Base-by-base conservation (phyloP, 352 stramenopile species). In the Phytophthora litchii region DNA sequence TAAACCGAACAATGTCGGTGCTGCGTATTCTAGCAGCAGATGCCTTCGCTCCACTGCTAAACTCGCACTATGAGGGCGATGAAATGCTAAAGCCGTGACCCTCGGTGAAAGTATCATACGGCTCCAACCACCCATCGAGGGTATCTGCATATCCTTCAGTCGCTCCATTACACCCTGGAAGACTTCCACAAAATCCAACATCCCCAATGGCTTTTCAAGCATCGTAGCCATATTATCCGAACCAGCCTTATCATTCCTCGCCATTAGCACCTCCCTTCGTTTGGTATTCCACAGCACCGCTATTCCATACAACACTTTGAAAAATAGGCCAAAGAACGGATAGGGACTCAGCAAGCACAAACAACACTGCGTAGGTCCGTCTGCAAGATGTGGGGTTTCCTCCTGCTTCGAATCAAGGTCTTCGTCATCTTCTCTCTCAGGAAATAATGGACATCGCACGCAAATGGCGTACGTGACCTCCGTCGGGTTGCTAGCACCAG, bases 271-370 rank as follows among this genome's bases (percentile, higher is more conserved):
- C 36, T 83, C 69, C 35, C 64, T 77, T 21, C 72, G 70, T 42
- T 80, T 85, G 29, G 54, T 67, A 51, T 89, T 79, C 78, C 85
- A 94, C 17, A 92, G 76, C 29, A 75, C 78, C 5, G 83, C 77
- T 9, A 92, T 88, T 0, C 85, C 83, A 29, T 85, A 90, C 7
- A 94, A 56, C 25, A 92, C 75, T 29, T 92, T 92, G 73, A 91
- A 91, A 55, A 92, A 94, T 14, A 94, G 51, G n/a, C 77, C 80
- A 68, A 94, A 94, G 57, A 92, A 94, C 20, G 85, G 85, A 45
- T 89, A 91, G 0, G 80, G 68, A 16, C 75, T 94, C 16, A 94
- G 57, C 17, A 94, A 60, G 42, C 85, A 92, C 17, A 92, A 72
- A 46, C 85, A 94, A n/a, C 80, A 85, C 23, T 90, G 78, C 6